Conservation (phyloP, 2,329 filamentous ascomycete genomes). For the Colletotrichum sp. region DNA sequence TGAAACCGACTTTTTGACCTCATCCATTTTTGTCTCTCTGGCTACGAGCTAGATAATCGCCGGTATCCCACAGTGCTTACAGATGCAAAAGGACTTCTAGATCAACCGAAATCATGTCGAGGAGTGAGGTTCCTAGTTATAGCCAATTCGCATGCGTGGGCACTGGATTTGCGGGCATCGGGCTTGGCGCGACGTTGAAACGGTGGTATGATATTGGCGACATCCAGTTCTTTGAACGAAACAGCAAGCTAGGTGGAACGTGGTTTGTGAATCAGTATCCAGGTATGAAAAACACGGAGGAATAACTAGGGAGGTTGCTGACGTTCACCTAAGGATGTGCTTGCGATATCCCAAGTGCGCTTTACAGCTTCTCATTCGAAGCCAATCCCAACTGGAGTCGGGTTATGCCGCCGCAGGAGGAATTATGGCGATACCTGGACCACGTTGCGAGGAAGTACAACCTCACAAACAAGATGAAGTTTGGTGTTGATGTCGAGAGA, state of each 20-base stretch:
- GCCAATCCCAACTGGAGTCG: slow-evolving; percentile 66
- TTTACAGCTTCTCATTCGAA: slow-evolving; percentile 67
- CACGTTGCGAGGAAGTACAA: slow-evolving; percentile 52
- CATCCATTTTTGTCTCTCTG: neutral
- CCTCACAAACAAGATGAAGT: slow-evolving; percentile 41
- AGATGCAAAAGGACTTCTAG: neutral
- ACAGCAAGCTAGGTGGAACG: slow-evolving; percentile 64
- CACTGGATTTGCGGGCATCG: slow-evolving; percentile 67
- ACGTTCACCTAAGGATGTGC: slow-evolving; percentile 36
- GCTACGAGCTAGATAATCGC: neutral
- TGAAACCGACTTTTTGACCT: neutral
- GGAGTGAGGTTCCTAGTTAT: slow-evolving; percentile 25
- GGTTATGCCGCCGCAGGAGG: slow-evolving; percentile 58
- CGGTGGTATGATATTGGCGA: slow-evolving; percentile 62
- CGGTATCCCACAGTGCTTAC: neutral
- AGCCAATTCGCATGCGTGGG: slow-evolving; percentile 56
- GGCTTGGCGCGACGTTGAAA: slow-evolving; percentile 63
- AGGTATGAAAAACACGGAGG: slow-evolving; percentile 32
- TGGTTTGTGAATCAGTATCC: slow-evolving; percentile 71
- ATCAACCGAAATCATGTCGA: neutral
- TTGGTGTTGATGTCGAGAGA: slow-evolving; percentile 39
- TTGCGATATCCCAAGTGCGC: slow-evolving; percentile 63
- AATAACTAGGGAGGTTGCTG: too few species aligned
- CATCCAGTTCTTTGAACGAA: slow-evolving; percentile 65
- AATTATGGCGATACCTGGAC: slow-evolving; percentile 64